Evolutionary conservation across 2,329 filamentous ascomycete species (phyloP).

Genomic region (Exophiala lecanii-corni): DNA sequence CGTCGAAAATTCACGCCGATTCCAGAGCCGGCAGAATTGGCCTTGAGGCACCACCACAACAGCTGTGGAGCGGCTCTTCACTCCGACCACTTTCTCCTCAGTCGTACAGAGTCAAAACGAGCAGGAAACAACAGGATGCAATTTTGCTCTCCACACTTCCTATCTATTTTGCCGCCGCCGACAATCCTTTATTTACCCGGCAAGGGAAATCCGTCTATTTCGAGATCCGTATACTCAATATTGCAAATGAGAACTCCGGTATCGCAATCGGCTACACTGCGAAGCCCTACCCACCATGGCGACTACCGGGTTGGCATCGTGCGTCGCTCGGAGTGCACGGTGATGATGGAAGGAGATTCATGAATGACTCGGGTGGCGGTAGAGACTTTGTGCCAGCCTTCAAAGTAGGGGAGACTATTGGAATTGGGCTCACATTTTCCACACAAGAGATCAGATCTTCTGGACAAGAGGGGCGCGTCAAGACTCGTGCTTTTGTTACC

Average conservation of each 20-base stretch:
- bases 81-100: constrained; percentile 12
- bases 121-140: constrained; percentile 44
- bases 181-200: constrained; percentile 46
- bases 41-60: constrained; percentile 36
- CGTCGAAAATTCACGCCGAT: constrained; percentile 37
- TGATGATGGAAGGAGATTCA: constrained; percentile 59
- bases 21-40: constrained; percentile 43
- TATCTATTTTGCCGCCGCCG: constrained; percentile 49
- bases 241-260: constrained; percentile 45
- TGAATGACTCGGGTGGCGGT: constrained; percentile 59
- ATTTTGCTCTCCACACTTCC: constrained; percentile 52
- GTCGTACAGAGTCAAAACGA: constrained; percentile 43
- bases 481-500: constrained; percentile 51
- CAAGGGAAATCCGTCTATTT: constrained; percentile 55
- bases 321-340: constrained; percentile 58
- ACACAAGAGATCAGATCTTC: constrained; percentile 22
- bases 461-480: constrained; percentile 8
- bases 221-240: constrained; percentile 48
- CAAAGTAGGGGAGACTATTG: constrained; percentile 51
- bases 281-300: constrained; percentile 58
- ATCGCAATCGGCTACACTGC: constrained; percentile 57
- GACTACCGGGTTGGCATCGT: constrained; percentile 61
- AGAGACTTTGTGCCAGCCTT: constrained; percentile 54
- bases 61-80: constrained; percentile 3
- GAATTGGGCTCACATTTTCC: constrained; percentile 54